Conservation (phyloP, 306 rosid species). For the Phaseolus lunatus region DNA sequence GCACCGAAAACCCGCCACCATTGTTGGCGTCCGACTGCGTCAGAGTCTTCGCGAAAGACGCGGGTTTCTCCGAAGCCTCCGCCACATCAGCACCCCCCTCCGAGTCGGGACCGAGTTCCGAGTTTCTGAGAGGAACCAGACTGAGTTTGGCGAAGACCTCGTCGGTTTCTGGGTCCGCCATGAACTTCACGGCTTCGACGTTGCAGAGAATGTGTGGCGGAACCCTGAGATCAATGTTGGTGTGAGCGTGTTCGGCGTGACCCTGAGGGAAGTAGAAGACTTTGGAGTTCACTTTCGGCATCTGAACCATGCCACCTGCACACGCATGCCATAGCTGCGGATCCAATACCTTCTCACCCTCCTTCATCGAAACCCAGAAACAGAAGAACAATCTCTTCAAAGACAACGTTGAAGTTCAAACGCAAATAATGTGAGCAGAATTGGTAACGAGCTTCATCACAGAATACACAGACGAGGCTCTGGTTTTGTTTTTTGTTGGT, state of each 20-base stretch:
- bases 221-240: slow-evolving; percentile 64
- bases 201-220: slow-evolving; percentile 72
- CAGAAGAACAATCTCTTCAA: background rate
- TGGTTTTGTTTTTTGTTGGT: background rate
- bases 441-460: background rate
- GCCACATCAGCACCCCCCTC: slow-evolving; percentile 50
- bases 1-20: slow-evolving; percentile 97
- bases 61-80: slow-evolving; percentile 73
- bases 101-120: slow-evolving; percentile 49
- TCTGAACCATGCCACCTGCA: slow-evolving; percentile 93
- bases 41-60: slow-evolving; percentile 88
- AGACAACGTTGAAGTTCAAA: background rate
- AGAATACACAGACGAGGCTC: background rate
- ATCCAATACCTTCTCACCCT: slow-evolving; percentile 75
- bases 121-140: slow-evolving; percentile 58
- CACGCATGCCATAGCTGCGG: slow-evolving; percentile 97
- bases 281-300: slow-evolving; percentile 77
- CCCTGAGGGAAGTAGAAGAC: slow-evolving; percentile 97
- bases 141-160: slow-evolving; percentile 71
- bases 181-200: slow-evolving; percentile 65
- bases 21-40: slow-evolving; percentile 97
- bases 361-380: slow-evolving; percentile 55
- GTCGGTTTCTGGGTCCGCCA: slow-evolving; percentile 88
- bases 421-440: too few species aligned
- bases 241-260: slow-evolving; percentile 91